phyloP scores from a whole-genome alignment of 176 grass and related monocot species.

The Avena sativa region DNA sequence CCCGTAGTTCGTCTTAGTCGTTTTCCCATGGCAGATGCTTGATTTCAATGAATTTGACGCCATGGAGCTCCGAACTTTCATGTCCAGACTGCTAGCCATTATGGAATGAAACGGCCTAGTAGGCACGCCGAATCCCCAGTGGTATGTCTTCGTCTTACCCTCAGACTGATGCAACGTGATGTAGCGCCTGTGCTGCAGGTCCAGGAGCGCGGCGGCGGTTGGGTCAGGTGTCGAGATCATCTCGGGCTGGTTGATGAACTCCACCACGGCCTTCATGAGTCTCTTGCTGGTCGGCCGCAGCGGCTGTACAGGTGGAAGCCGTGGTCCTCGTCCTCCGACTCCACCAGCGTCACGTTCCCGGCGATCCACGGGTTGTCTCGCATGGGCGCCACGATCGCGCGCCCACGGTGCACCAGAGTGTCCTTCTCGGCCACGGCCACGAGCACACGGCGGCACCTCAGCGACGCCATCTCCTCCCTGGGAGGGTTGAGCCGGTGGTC shows the following conservation, averaged over 20 bases:
- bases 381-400: neutral
- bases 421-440: constrained; percentile 27
- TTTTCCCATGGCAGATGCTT: neutral
- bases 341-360: neutral
- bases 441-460: neutral
- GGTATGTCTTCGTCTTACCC: neutral
- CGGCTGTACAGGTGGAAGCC: neutral
- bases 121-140: neutral
- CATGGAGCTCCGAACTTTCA: neutral
- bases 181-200: neutral
- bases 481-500: constrained; percentile 14
- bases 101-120: neutral
- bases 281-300: neutral
- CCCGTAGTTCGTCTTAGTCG: neutral
- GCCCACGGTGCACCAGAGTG: neutral
- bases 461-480: neutral
- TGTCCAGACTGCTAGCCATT: neutral
- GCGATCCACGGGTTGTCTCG: neutral
- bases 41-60: neutral
- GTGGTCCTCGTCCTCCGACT: constrained; percentile 11
- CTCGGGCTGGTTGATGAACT: neutral
- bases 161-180: neutral
- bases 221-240: neutral
- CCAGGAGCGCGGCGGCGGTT: neutral
- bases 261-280: neutral